Base-by-base conservation (phyloP, 192 early-diverging fungal genomes). In the Mortierella antarctica region DNA sequence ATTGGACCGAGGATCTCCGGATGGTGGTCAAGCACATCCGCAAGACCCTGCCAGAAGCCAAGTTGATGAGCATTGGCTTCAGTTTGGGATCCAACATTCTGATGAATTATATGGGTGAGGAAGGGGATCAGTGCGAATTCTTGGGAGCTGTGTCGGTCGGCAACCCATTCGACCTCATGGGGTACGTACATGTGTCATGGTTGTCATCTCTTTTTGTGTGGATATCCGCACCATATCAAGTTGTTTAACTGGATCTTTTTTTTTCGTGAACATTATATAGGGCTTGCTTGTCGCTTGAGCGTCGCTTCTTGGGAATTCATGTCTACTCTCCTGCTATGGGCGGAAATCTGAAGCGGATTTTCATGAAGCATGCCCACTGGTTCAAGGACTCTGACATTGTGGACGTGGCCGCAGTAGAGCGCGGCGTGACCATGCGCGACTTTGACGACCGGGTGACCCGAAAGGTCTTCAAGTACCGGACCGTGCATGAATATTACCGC, bases 51-150 rank as follows among this genome's bases (percentile, higher is more conserved):
- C 91, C 94, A 3, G 65, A 81, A 42, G 88, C 93, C 42, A 87
- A 92, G 20, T 65, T 97, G 51, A 82, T 96, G 56, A 95, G 90
- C 18, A 83, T 95, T 63, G 97, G 97, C 7, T 99, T 94, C 81
- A 95, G 93, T 49, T 85, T 99, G 57, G 97, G 97, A 21, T 89
- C 96, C 41, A 99, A 99, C 73, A 89, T 99, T 53, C 63, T 99
- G 46, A 91, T 93, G 67, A 99, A 91, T 86, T 95, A 91, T 52
- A 89, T 94, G 20, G 95, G 95, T n/a, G 93, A 97, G 79, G 90
- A 92, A 58, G 92, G 93, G 17, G 88, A 87, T 23, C 83, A 86
- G 15, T 95, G 92, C 63, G 91, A 91, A 44, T 88, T 99, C 21
- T 71, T 88, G 39, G 95, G 88, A 5, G 92, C 88, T 31, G 87